Conservation (phyloP, 2,329 filamentous ascomycete species). For the Colletotrichum graminicola region DNA sequence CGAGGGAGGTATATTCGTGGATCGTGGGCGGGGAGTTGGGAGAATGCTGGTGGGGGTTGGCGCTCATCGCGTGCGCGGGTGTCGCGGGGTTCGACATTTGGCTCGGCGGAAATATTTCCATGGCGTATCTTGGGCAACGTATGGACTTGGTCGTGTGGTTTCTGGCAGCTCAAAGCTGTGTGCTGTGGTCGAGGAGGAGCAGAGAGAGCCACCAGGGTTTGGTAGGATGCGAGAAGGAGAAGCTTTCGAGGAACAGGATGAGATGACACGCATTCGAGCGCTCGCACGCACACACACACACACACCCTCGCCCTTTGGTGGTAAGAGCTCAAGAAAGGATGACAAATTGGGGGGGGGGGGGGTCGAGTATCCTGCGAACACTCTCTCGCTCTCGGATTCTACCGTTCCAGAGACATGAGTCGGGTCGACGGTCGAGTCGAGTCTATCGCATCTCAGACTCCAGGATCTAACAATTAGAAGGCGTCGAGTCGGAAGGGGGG, state of each 20-base stretch:
- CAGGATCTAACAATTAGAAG: not conserved
- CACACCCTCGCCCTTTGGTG: not conserved
- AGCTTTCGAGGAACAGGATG: conserved; percentile 6
- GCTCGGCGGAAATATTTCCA: conserved; percentile 33
- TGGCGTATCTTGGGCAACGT: not conserved
- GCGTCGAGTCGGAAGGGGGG: not conserved
- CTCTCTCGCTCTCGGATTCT: conserved; percentile 24
- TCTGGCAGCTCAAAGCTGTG: not conserved
- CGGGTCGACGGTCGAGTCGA: not conserved
- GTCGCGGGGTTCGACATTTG: conserved; percentile 34
- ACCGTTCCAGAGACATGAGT: conserved; percentile 27
- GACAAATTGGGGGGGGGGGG: conserved; percentile 27
- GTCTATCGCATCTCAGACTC: conserved; percentile 11
- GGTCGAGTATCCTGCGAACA: conserved; percentile 14
- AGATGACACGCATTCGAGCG: conserved; percentile 14
- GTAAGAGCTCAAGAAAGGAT: conserved; percentile 3
- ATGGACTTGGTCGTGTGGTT: not conserved
- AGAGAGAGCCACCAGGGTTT: conserved; percentile 24
- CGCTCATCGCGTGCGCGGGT: conserved; percentile 21
- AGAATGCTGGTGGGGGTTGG: conserved; percentile 36
- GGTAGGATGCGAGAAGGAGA: conserved; percentile 8
- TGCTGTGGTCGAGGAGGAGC: not conserved
- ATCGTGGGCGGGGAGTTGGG: conserved; percentile 30
- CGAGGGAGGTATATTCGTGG: conserved; percentile 34
- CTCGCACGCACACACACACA: not conserved